These are phyloP conservation scores for Chaetomium strumarium DNA, from an alignment of 2,329 filamentous ascomycete genomes.

Conservation along the genomic window DNA sequence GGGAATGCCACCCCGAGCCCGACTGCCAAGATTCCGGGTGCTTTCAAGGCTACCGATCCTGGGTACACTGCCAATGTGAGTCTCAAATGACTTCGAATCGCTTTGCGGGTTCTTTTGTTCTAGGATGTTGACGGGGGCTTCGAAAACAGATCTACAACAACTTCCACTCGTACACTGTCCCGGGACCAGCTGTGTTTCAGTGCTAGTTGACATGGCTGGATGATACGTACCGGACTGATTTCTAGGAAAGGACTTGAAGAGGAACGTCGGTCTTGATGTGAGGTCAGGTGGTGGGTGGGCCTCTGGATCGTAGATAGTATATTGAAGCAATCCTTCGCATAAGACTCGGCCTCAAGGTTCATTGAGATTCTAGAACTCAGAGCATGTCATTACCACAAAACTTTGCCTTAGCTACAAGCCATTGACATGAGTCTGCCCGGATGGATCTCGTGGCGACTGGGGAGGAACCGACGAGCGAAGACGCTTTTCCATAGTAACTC, in stretches of 20 bases:
- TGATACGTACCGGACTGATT: neutral
- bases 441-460: no score
- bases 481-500: no score
- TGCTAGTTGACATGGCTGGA: slow-evolving; percentile 9
- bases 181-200: slow-evolving; percentile 26
- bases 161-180: slow-evolving; percentile 32
- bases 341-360: no score
- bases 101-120: no score
- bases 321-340: no score
- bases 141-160: slow-evolving; percentile 27
- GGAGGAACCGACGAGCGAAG: no score
- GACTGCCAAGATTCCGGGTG: slow-evolving; percentile 31
- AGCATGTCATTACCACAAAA: no score
- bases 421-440: no score
- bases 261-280: neutral
- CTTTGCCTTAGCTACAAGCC: no score
- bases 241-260: neutral
- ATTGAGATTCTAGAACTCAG: no score
- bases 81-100: neutral
- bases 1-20: slow-evolving; percentile 34
- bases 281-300: no score
- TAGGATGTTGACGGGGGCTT: neutral
- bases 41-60: slow-evolving; percentile 32
- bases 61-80: slow-evolving; percentile 32
- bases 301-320: no score